Conservation (phyloP, 2,329 filamentous ascomycete species). For the Arthroderma sp. region DNA sequence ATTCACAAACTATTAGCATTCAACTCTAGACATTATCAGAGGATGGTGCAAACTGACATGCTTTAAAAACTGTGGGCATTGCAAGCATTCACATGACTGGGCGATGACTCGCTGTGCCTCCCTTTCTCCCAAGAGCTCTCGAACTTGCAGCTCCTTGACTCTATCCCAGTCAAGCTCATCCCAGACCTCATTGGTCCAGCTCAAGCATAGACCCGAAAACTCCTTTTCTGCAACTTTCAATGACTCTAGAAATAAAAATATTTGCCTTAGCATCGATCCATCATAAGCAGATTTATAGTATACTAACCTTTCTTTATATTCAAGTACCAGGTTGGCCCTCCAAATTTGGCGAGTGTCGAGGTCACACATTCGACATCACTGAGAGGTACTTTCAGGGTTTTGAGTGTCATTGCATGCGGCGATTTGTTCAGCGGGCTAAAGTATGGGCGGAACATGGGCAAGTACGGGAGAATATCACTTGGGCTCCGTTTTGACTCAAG, state of each 20-base stretch:
- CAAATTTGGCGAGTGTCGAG: constrained; percentile 45
- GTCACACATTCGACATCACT: constrained; percentile 77
- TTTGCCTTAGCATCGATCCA: constrained; percentile 10
- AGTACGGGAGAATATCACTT: constrained; percentile 76
- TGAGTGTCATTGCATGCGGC: constrained; percentile 54
- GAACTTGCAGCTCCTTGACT: constrained; percentile 68
- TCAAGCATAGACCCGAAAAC: constrained; percentile 53
- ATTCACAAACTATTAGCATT: constrained; percentile 1
- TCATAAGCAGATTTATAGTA: not conserved
- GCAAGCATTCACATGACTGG: constrained; percentile 50
- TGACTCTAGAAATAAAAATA: constrained; percentile 28
- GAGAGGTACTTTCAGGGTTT: constrained; percentile 56
- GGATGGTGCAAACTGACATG: constrained; percentile 51
- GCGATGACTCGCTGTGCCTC: constrained; percentile 48
- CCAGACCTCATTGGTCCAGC: constrained; percentile 65
- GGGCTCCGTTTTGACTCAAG: constrained; percentile 57
- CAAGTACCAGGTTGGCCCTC: constrained; percentile 34
- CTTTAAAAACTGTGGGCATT: constrained; percentile 69
- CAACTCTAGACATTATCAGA: not conserved
- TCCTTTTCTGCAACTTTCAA: constrained; percentile 52
- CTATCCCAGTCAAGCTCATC: constrained; percentile 71
- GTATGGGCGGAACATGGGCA: constrained; percentile 54
- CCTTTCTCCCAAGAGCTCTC: constrained; percentile 65
- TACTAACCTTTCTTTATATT: constrained; percentile 37
- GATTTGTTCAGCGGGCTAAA: constrained; percentile 55